Percentiles rank a stretch among this genome's conserved stretches.
Conservation (phyloP, 495 filamentous ascomycete genomes). For the Penicillium subrubescens region DNA sequence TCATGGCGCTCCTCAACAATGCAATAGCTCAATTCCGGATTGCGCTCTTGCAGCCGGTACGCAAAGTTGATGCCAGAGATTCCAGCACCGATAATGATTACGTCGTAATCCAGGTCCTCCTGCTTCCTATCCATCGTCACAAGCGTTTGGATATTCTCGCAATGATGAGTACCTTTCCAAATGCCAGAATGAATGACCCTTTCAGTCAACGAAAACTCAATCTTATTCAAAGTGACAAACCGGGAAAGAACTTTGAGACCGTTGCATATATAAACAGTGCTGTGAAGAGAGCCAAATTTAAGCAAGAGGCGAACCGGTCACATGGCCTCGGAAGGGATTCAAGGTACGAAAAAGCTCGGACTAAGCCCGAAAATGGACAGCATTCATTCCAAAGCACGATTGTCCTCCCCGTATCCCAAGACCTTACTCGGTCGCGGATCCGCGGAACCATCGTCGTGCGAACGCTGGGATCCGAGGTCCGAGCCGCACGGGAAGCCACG, state of each 20-base stretch:
- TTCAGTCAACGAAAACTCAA: background rate
- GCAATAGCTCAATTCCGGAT: slow-evolving; percentile 51
- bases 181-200: background rate
- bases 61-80: slow-evolving; percentile 67
- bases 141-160: background rate
- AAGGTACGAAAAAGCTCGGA: background rate
- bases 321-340: background rate
- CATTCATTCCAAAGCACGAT: background rate
- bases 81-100: slow-evolving; percentile 65
- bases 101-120: slow-evolving; percentile 36
- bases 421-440: background rate
- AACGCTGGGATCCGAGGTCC: background rate
- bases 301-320: background rate
- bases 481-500: background rate
- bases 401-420: background rate
- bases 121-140: background rate
- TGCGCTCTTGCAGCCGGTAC: slow-evolving; percentile 57
- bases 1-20: slow-evolving; percentile 55
- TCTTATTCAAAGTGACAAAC: background rate
- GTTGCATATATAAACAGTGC: background rate
- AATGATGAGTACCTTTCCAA: background rate
- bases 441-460: background rate
- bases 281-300: background rate
- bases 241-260: background rate
- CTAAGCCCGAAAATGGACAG: background rate